Conservation (phyloP, 805 yeast species). For the Kluyveromyces siamensis region DNA sequence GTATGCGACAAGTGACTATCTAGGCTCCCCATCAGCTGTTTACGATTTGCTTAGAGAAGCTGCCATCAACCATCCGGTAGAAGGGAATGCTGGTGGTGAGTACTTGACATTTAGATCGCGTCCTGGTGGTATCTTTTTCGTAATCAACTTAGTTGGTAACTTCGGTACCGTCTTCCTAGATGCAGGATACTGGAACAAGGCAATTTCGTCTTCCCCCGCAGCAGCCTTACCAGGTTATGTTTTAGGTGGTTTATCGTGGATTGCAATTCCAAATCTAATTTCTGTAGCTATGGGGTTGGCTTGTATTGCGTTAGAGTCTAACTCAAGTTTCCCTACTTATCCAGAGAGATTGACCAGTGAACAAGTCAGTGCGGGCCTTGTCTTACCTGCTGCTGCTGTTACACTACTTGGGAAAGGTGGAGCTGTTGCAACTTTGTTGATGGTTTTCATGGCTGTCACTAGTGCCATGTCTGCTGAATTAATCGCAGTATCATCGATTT, state of each 20-base stretch:
- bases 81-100: slow-evolving; percentile 78
- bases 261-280: slow-evolving; percentile 75
- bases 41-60: slow-evolving; percentile 63
- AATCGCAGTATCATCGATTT: slow-evolving; percentile 77
- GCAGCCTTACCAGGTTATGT: slow-evolving; percentile 84
- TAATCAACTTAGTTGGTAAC: slow-evolving; percentile 81
- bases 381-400: slow-evolving; percentile 58
- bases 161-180: slow-evolving; percentile 85
- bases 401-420: slow-evolving; percentile 84
- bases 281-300: slow-evolving; percentile 87
- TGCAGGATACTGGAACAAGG: slow-evolving; percentile 84
- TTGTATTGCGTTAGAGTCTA: slow-evolving; percentile 60
- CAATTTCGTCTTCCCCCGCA: slow-evolving; percentile 76
- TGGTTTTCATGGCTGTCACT: slow-evolving; percentile 88
- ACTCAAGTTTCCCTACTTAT: slow-evolving; percentile 71
- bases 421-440: slow-evolving; percentile 68
- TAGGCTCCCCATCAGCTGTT: slow-evolving; percentile 79
- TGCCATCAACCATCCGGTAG: slow-evolving; percentile 54
- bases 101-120: slow-evolving; percentile 81
- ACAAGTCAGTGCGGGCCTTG: slow-evolving; percentile 77
- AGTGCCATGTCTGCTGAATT: slow-evolving; percentile 89
- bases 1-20: slow-evolving; percentile 54
- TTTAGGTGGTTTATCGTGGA: slow-evolving; percentile 85
- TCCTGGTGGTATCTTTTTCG: slow-evolving; percentile 83
- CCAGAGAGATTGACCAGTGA: slow-evolving; percentile 56